A percentile compares a stretch with the other conserved stretches of the same genome.
Conservation (phyloP, 2,329 filamentous ascomycete genomes). For the Fusarium pseudonygamai region DNA sequence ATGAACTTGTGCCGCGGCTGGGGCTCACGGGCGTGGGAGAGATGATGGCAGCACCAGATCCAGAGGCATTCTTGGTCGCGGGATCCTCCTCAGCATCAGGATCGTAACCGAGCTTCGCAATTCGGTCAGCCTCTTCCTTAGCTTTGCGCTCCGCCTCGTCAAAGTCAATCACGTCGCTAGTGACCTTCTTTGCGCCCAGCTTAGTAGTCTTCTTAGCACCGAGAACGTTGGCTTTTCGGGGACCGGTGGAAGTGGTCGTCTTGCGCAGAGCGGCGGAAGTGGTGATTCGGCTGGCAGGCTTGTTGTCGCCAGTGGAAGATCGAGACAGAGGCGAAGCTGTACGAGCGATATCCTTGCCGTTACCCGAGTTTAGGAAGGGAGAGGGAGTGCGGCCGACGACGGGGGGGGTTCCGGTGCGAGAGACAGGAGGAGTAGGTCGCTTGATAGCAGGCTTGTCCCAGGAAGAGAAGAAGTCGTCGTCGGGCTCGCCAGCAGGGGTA, state of each 20-base stretch:
- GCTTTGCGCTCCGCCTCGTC: slow-evolving; percentile 97
- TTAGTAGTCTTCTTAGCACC: slow-evolving; percentile 84
- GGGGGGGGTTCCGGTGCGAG: slow-evolving; percentile 86
- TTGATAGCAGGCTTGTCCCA: slow-evolving; percentile 99
- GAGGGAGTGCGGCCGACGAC: slow-evolving; percentile 83
- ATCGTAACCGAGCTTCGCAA: slow-evolving; percentile 95
- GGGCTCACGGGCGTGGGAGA: slow-evolving; percentile 81
- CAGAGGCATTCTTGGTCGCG: slow-evolving; percentile 55
- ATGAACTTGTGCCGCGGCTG: slow-evolving; percentile 64
- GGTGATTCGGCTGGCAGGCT: slow-evolving; percentile 75
- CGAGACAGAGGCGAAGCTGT: slow-evolving; percentile 84
- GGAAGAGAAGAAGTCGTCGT: slow-evolving; percentile 98
- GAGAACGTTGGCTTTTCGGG: slow-evolving; percentile 86
- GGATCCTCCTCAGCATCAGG: slow-evolving; percentile 81
- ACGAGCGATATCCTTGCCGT: slow-evolving; percentile 77
- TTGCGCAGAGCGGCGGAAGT: slow-evolving; percentile 87
- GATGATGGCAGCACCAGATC: slow-evolving; percentile 69
- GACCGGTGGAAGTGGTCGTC: slow-evolving; percentile 67
- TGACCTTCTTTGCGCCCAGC: slow-evolving; percentile 92
- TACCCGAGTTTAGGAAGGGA: slow-evolving; percentile 86
- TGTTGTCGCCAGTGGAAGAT: slow-evolving; percentile 60
- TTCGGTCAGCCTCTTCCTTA: slow-evolving; percentile 95
- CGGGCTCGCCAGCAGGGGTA: slow-evolving; percentile 83
- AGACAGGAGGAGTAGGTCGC: slow-evolving; percentile 91
- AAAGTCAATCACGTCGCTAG: slow-evolving; percentile 85